Percentiles rank a stretch among this genome's conserved stretches.
These are phyloP conservation scores for Massarina eburnea DNA, from an alignment of 2,329 filamentous ascomycete genomes.

Conservation along the genomic window DNA sequence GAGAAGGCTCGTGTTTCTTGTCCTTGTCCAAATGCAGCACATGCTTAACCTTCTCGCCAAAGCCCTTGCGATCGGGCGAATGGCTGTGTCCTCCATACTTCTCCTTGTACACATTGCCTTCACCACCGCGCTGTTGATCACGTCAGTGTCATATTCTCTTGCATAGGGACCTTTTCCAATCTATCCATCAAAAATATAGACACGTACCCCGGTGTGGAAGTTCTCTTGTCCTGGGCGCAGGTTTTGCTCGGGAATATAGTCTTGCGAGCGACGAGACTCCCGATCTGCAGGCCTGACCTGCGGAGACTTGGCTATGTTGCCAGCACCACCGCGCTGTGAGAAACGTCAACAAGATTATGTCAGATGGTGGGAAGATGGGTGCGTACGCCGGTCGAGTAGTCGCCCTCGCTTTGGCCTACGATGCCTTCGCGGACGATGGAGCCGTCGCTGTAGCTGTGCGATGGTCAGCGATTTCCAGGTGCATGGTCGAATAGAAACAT, in stretches of 20 bases:
- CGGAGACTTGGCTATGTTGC: slow-evolving; percentile 46
- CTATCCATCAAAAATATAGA: too few species aligned
- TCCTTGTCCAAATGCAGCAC: slow-evolving; percentile 39
- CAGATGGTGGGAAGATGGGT: neutral
- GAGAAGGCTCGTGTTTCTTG: slow-evolving; percentile 36
- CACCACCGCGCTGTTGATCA: slow-evolving; percentile 44
- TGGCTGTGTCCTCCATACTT: slow-evolving; percentile 51
- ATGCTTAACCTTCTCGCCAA: slow-evolving; percentile 50
- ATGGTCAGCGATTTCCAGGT: slow-evolving; percentile 4
- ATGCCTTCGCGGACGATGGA: slow-evolving; percentile 50
- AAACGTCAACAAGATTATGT: slow-evolving; percentile 1
- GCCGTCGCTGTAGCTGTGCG: slow-evolving; percentile 45
- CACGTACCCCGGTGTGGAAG: slow-evolving; percentile 50
- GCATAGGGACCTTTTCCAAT: neutral
- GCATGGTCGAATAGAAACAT: slow-evolving; percentile 12
- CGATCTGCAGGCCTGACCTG: slow-evolving; percentile 28
- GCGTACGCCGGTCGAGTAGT: slow-evolving; percentile 45
- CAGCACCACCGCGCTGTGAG: slow-evolving; percentile 42
- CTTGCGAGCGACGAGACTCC: slow-evolving; percentile 35
- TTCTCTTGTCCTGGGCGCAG: slow-evolving; percentile 44
- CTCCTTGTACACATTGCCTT: slow-evolving; percentile 51
- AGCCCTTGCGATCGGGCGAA: slow-evolving; percentile 37
- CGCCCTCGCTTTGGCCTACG: slow-evolving; percentile 39
- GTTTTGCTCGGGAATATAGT: slow-evolving; percentile 49
- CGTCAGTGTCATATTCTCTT: slow-evolving; percentile 11